Percentiles rank a stretch among this genome's conserved stretches.
phyloP scores from a whole-genome alignment of 495 filamentous ascomycete species.

The Daldinia concentrica region DNA sequence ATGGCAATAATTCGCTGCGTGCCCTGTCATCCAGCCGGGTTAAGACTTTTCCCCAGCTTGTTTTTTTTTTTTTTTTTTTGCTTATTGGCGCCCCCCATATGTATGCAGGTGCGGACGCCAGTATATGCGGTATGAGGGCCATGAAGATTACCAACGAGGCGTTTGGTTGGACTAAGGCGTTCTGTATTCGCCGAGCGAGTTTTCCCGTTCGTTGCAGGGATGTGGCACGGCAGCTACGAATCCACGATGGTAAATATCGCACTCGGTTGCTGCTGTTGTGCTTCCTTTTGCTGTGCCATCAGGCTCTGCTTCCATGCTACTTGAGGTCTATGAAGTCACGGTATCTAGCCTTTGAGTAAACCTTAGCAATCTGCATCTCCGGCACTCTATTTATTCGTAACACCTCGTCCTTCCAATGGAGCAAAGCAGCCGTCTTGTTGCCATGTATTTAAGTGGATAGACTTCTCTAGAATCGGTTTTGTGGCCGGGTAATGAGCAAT shows the following conservation, averaged over 20 bases:
- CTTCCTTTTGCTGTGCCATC: neutral
- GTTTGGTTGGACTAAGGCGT: constrained; percentile 21
- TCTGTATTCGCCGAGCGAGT: constrained; percentile 31
- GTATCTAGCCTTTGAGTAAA: constrained; percentile 2
- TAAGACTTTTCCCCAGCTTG: neutral
- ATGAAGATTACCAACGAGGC: constrained; percentile 23
- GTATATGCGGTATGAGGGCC: constrained; percentile 11
- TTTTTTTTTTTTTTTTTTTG: too few relatives aligned
- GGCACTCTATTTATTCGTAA: neutral
- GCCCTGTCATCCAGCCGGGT: neutral
- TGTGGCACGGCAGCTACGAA: constrained; percentile 25
- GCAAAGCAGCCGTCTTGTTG: constrained; percentile 1
- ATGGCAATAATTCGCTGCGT: constrained; percentile 1
- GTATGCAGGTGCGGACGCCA: constrained; percentile 14
- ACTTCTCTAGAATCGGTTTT: constrained; percentile 4
- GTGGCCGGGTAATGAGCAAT: constrained; percentile 23
- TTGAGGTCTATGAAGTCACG: constrained; percentile 29
- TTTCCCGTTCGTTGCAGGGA: constrained; percentile 25
- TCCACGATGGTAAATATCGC: constrained; percentile 7
- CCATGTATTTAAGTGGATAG: neutral
- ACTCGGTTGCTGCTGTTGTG: neutral
- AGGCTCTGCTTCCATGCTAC: too few relatives aligned
- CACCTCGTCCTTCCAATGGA: neutral
- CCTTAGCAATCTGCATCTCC: neutral
- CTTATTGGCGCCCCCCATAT: constrained; percentile 24